A percentile compares a stretch with the other conserved stretches of the same genome.
Conservation (phyloP, 192 early-diverging fungal species). For the Coemansia sp. region DNA sequence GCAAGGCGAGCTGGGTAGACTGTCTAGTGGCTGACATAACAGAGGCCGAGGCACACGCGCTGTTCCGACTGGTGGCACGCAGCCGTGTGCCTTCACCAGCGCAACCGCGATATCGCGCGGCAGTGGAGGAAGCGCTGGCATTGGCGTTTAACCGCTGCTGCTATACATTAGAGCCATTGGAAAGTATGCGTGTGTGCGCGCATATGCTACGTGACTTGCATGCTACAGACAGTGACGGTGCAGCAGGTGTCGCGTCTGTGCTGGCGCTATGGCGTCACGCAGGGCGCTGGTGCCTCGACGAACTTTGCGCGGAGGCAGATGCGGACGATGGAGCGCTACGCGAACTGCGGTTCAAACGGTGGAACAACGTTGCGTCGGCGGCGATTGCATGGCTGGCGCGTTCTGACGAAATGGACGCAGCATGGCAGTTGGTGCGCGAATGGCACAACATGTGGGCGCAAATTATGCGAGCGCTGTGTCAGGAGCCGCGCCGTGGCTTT, state of each 20-base stretch:
- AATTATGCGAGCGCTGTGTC: constrained; percentile 30
- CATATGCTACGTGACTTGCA: constrained; percentile 26
- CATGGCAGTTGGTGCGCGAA: constrained; percentile 23
- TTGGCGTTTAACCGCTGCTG: constrained; percentile 41
- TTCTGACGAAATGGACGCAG: constrained; percentile 1
- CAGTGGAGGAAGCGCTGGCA: constrained; percentile 41
- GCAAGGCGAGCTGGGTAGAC: constrained; percentile 38
- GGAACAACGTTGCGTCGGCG: constrained; percentile 47
- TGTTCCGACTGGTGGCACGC: constrained; percentile 30
- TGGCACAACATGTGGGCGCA: constrained; percentile 39
- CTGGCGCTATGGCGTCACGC: constrained; percentile 21
- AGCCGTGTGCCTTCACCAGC: constrained; percentile 21
- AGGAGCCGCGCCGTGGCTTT: constrained; percentile 23
- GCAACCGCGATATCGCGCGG: constrained; percentile 15
- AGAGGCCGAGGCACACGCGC: constrained; percentile 16
- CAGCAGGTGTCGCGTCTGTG: constrained; percentile 2
- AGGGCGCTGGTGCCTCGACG: constrained; percentile 14
- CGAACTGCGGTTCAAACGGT: constrained; percentile 47
- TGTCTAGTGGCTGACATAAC: constrained; percentile 31
- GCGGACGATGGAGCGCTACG: neutral
- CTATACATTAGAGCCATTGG: constrained; percentile 25
- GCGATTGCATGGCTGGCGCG: constrained; percentile 4
- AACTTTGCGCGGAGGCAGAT: neutral
- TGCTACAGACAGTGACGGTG: neutral
- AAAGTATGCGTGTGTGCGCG: constrained; percentile 34